Percentiles rank a stretch among this genome's conserved stretches.
Evolutionary conservation across 192 early-diverging fungal species (phyloP).

Genomic region (Gamsiella multidivaricata): DNA sequence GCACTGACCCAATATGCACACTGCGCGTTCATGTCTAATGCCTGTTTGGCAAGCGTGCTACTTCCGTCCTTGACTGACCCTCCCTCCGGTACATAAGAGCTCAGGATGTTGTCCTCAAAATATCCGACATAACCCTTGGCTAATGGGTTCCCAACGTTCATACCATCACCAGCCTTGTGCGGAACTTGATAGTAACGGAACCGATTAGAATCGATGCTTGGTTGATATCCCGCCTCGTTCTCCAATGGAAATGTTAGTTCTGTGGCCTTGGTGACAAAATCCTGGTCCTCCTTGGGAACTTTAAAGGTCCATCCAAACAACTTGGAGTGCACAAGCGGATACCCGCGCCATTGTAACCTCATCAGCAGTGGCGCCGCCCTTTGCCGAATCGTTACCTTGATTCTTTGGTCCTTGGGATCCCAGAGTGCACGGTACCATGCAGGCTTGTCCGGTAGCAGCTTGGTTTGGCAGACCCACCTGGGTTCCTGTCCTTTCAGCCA

Average conservation of each 20-base stretch:
- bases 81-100: constrained; percentile 66
- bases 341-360: constrained; percentile 83
- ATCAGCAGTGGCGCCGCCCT: constrained; percentile 85
- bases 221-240: constrained; percentile 58
- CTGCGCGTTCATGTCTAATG: constrained; percentile 78
- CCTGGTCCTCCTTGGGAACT: constrained; percentile 63
- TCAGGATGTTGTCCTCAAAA: constrained; percentile 85
- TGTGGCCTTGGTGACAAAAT: constrained; percentile 18
- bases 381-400: constrained; percentile 78
- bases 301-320: constrained; percentile 86
- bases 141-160: constrained; percentile 87
- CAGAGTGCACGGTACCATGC: constrained; percentile 89
- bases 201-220: constrained; percentile 56
- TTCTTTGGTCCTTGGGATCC: constrained; percentile 61
- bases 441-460: constrained; percentile 67
- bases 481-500: constrained; percentile 59
- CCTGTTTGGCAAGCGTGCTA: constrained; percentile 72
- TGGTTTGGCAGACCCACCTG: constrained; percentile 48
- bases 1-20: constrained; percentile 94
- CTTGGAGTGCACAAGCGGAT: constrained; percentile 78
- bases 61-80: constrained; percentile 6
- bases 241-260: constrained; percentile 30
- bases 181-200: constrained; percentile 79
- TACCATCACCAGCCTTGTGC: constrained; percentile 84
- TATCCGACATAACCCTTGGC: constrained; percentile 81